These are phyloP conservation scores for Suillus americanus DNA, from an alignment of 768 basidiomycete species.

Conservation along the genomic window DNA sequence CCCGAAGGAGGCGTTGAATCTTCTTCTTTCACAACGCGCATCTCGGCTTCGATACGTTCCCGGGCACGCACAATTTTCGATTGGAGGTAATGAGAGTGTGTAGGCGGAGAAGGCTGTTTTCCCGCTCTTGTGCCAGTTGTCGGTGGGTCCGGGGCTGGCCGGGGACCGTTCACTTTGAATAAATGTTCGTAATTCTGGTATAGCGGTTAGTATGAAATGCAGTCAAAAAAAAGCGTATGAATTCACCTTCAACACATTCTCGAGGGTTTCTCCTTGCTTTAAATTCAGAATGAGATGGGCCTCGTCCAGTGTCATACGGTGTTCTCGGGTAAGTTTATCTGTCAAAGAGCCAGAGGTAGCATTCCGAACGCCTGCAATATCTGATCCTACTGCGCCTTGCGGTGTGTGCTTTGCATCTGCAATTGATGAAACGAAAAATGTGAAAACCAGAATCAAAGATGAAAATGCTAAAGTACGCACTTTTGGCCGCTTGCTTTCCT, in stretches of 20 bases:
- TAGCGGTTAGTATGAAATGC: neutral
- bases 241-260: conserved; percentile 71
- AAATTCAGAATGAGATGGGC: conserved; percentile 90
- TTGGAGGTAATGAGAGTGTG: conserved; percentile 89
- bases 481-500: conserved; percentile 88
- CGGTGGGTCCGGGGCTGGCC: conserved; percentile 51
- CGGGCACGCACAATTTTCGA: conserved; percentile 95
- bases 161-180: conserved; percentile 85
- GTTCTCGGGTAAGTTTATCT: conserved; percentile 79
- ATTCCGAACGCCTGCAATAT: conserved; percentile 71
- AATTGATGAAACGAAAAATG: neutral
- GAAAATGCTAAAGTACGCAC: conserved; percentile 49
- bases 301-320: conserved; percentile 94
- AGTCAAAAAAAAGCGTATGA: neutral
- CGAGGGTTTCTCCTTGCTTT: conserved; percentile 69
- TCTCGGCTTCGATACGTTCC: conserved; percentile 93
- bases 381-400: conserved; percentile 63
- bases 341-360: conserved; percentile 75
- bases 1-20: conserved; percentile 11
- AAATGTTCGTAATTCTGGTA: conserved; percentile 87
- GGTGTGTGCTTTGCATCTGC: conserved; percentile 84
- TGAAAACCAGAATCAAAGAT: neutral
- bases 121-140: conserved; percentile 36
- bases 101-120: conserved; percentile 41
- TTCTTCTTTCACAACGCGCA: conserved; percentile 29